Evolutionary conservation across 768 basidiomycete genomes (phyloP).

Genomic region (Suillus hirtellus): DNA sequence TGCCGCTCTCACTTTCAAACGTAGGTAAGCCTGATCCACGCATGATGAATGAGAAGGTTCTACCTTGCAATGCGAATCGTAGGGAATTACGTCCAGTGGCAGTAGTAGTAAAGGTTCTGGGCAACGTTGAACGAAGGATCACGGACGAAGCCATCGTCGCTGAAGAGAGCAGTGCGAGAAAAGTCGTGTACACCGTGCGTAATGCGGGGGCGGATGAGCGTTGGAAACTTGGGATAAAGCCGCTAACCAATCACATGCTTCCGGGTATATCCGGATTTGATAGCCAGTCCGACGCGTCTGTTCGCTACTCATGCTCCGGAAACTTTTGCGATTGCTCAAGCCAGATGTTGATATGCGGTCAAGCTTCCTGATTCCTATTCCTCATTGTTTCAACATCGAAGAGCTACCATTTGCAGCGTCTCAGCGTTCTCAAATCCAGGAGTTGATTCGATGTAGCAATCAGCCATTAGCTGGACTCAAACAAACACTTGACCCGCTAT

Average conservation of each 20-base stretch:
- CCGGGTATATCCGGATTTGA: not conserved
- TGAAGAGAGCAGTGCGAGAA: slow-evolving; percentile 1
- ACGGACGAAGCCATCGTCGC: slow-evolving; percentile 49
- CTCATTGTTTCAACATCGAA: slow-evolving; percentile 44
- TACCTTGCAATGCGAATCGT: slow-evolving; percentile 46
- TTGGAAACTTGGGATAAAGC: not conserved
- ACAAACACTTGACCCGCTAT: slow-evolving; percentile 34
- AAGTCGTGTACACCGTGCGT: not conserved
- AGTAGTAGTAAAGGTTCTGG: slow-evolving; percentile 40
- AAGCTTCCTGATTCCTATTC: slow-evolving; percentile 22
- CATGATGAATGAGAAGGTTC: not conserved
- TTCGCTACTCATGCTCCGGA: not conserved
- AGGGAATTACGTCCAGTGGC: slow-evolving; percentile 40
- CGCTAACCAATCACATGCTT: slow-evolving; percentile 5
- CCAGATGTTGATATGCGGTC: not conserved
- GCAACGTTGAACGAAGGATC: slow-evolving; percentile 49
- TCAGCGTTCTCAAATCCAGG: slow-evolving; percentile 38
- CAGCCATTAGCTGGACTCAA: slow-evolving; percentile 19
- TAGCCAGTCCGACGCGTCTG: no score
- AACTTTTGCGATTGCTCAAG: not conserved
- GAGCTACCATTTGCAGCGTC: slow-evolving; percentile 42
- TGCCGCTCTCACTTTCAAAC: slow-evolving; percentile 40
- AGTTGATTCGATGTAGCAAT: slow-evolving; percentile 16
- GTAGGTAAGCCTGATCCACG: slow-evolving; percentile 9
- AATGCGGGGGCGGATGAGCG: not conserved